These are phyloP conservation scores for Trypanosoma platydactyli DNA, from an alignment of 208 protist genomes.

Conservation along the genomic window DNA sequence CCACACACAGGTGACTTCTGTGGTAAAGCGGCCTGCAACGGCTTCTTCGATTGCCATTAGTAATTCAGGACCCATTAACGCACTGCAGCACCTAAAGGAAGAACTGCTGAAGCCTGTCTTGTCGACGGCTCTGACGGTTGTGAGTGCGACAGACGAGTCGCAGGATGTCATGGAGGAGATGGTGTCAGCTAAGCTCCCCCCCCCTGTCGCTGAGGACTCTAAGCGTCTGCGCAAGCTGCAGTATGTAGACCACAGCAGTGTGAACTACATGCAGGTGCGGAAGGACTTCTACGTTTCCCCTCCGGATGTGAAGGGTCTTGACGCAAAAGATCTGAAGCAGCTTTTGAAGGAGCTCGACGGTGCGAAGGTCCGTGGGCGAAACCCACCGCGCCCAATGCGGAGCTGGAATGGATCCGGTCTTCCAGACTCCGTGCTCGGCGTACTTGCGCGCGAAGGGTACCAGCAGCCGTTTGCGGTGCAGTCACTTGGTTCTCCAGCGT, in stretches of 20 bases:
- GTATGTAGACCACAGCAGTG: conserved; percentile 68
- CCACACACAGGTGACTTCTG: conserved; percentile 46
- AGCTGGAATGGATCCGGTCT: conserved; percentile 82
- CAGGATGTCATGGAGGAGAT: conserved; percentile 47
- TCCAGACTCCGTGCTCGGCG: conserved; percentile 64
- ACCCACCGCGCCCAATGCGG: conserved; percentile 70
- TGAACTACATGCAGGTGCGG: conserved; percentile 55
- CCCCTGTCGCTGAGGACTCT: conserved; percentile 41
- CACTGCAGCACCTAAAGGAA: conserved; percentile 42
- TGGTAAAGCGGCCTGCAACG: conserved; percentile 11
- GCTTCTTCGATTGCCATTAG: conserved; percentile 1
- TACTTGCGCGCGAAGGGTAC: conserved; percentile 55
- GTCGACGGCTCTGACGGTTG: conserved; percentile 64
- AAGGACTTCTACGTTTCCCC: conserved; percentile 88
- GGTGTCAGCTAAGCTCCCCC: conserved; percentile 58
- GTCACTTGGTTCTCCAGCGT: conserved; percentile 66
- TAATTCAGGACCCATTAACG: not conserved
- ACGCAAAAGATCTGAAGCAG: conserved; percentile 50
- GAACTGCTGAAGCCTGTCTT: conserved; percentile 59
- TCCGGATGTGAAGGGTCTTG: conserved; percentile 65
- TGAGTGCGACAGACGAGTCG: conserved; percentile 76
- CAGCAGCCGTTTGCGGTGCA: conserved; percentile 86
- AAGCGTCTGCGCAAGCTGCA: conserved; percentile 74
- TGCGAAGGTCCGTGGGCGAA: conserved; percentile 60
- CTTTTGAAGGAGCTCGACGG: conserved; percentile 79